Conservation (phyloP, 2,329 filamentous ascomycete genomes). For the Fusarium sp. region DNA sequence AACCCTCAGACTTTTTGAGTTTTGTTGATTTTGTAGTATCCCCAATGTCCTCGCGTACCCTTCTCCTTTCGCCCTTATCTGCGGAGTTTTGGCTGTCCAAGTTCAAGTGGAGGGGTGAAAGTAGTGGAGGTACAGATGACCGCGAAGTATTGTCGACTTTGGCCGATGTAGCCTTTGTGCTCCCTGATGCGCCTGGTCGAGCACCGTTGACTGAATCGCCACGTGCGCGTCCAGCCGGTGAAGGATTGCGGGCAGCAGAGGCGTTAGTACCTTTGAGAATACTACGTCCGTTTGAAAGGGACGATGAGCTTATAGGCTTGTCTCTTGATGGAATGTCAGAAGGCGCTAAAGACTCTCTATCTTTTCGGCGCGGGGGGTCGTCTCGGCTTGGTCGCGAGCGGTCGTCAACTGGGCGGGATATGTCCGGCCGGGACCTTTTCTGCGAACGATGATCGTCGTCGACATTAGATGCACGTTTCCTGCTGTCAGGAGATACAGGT, state of each 20-base stretch:
- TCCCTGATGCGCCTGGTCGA: slow-evolving; percentile 51
- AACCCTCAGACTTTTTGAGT: slow-evolving; percentile 46
- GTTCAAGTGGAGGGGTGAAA: slow-evolving; percentile 65
- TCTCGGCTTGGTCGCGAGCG: slow-evolving; percentile 51
- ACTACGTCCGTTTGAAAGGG: slow-evolving; percentile 55
- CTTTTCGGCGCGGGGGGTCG: slow-evolving; percentile 51
- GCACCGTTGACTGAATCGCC: slow-evolving; percentile 59
- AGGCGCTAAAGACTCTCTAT: slow-evolving; percentile 46
- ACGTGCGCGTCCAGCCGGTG: slow-evolving; percentile 56
- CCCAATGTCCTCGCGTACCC: slow-evolving; percentile 46
- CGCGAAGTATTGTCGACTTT: slow-evolving; percentile 56
- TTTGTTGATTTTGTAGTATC: slow-evolving; percentile 50
- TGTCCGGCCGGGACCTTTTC: slow-evolving; percentile 62
- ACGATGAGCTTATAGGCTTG: slow-evolving; percentile 43
- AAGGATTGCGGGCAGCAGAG: slow-evolving; percentile 48
- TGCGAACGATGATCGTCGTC: slow-evolving; percentile 59
- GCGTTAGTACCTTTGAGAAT: slow-evolving; percentile 49
- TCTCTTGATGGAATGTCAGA: slow-evolving; percentile 51
- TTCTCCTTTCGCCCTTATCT: slow-evolving; percentile 52
- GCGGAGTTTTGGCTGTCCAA: slow-evolving; percentile 56
- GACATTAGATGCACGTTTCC: slow-evolving; percentile 60
- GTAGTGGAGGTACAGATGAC: slow-evolving; percentile 61
- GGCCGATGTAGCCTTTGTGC: slow-evolving; percentile 53
- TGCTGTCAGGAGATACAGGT: slow-evolving; percentile 59
- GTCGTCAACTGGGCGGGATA: slow-evolving; percentile 50